Evolutionary conservation across 2,329 filamentous ascomycete species (phyloP).

Genomic region (Teratosphaeria gauchensis): DNA sequence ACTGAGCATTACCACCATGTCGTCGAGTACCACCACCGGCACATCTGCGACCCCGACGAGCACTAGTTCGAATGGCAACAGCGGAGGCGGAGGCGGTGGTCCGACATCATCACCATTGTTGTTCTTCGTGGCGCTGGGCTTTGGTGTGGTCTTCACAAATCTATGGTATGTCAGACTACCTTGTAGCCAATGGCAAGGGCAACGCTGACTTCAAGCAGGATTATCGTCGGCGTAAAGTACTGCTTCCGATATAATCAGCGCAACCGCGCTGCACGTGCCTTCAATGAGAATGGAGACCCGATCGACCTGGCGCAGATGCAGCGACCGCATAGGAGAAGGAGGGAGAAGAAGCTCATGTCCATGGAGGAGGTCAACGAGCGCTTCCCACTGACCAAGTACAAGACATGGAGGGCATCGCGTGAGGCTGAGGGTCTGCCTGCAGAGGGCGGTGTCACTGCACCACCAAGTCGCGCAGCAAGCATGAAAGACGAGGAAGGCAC

Average conservation of each 20-base stretch:
- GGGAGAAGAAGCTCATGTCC: conserved; percentile 97
- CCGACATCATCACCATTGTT: conserved; percentile 65
- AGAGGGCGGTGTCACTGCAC: conserved; percentile 69
- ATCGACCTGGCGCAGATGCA: conserved; percentile 83
- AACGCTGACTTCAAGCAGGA: conserved; percentile 49
- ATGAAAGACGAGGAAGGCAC: conserved; percentile 53
- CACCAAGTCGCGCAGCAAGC: conserved; percentile 63
- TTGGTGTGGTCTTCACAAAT: conserved; percentile 97
- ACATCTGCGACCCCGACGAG: not conserved
- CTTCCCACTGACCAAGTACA: conserved; percentile 94
- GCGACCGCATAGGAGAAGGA: conserved; percentile 63
- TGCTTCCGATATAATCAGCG: conserved; percentile 97
- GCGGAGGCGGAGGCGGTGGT: conserved; percentile 13
- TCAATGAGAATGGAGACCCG: conserved; percentile 70
- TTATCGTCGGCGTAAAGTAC: conserved; percentile 98
- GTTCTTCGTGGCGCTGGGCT: conserved; percentile 92
- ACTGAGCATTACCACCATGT: not conserved
- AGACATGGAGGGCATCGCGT: conserved; percentile 78
- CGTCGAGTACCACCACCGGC: not conserved
- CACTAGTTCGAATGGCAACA: not conserved
- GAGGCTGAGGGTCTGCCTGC: conserved; percentile 76
- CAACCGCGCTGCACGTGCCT: conserved; percentile 65
- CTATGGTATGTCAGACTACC: conserved; percentile 61
- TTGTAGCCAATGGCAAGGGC: not conserved
- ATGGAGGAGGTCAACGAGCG: conserved; percentile 99